These are phyloP conservation scores for Chlamydomonas reinhardtii DNA, from an alignment of 163 green algal genomes.

Conservation along the genomic window DNA sequence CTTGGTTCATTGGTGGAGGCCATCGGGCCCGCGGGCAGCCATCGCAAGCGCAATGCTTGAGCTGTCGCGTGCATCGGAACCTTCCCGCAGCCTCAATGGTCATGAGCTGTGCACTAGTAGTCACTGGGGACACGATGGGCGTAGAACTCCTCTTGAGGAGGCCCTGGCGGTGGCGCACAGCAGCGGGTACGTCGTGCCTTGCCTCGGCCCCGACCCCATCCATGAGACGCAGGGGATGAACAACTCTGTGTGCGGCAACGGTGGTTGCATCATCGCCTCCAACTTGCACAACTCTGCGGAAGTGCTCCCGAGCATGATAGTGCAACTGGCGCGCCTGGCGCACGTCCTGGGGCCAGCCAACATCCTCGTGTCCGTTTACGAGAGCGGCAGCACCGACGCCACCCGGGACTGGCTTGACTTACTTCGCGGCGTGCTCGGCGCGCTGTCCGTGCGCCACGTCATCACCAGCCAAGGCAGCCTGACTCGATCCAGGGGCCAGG, in stretches of 20 bases:
- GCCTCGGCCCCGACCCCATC: neutral
- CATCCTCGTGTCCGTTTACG: constrained; percentile 75
- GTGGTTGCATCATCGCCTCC: constrained; percentile 63
- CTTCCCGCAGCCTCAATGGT: too few species aligned
- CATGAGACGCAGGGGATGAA: constrained; percentile 2
- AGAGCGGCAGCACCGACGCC: constrained; percentile 76
- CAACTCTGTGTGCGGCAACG: neutral
- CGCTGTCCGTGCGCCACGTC: constrained; percentile 57
- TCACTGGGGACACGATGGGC: too few species aligned
- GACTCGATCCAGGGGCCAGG: constrained; percentile 38
- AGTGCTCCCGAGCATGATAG: constrained; percentile 71
- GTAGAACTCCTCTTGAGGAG: neutral
- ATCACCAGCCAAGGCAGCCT: constrained; percentile 59
- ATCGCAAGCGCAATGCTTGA: too few species aligned
- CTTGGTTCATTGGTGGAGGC: too few species aligned
- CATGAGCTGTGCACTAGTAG: too few species aligned
- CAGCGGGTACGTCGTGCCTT: neutral
- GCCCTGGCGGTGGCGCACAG: neutral
- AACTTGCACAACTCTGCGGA: constrained; percentile 75
- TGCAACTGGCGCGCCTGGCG: constrained; percentile 64
- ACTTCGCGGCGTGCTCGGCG: constrained; percentile 61
- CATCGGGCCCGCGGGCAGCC: too few species aligned
- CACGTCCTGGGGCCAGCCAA: constrained; percentile 43
- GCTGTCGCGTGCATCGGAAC: too few species aligned
- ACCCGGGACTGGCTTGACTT: constrained; percentile 70